These are phyloP conservation scores for Cryptococcus neoformans DNA, from an alignment of 1,284 basidiomycete genomes.

Conservation along the genomic window DNA sequence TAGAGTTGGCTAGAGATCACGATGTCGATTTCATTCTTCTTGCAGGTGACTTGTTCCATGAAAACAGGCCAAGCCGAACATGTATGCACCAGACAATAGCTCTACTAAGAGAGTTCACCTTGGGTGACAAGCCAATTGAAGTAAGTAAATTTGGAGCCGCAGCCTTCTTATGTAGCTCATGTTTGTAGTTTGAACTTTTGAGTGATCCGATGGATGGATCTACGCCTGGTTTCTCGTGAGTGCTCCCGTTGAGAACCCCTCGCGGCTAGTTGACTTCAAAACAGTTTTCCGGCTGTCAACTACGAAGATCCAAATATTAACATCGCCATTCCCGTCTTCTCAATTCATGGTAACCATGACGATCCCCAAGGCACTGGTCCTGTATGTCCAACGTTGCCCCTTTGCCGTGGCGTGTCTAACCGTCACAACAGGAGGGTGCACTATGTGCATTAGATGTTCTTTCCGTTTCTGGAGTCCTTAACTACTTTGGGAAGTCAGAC, in stretches of 20 bases:
- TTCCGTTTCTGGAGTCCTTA: slow-evolving; percentile 88
- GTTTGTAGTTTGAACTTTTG: slow-evolving; percentile 70
- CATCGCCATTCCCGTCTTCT: slow-evolving; percentile 92
- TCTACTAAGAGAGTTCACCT: slow-evolving; percentile 82
- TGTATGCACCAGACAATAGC: slow-evolving; percentile 86
- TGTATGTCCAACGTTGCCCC: slow-evolving; percentile 53
- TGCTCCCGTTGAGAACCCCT: slow-evolving; percentile 12
- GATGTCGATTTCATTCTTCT: slow-evolving; percentile 93
- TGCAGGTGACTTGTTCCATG: slow-evolving; percentile 96
- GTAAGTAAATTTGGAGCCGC: slow-evolving; percentile 18
- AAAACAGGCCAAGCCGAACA: slow-evolving; percentile 90
- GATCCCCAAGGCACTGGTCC: slow-evolving; percentile 95
- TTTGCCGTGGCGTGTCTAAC: not conserved
- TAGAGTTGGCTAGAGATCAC: slow-evolving; percentile 82
- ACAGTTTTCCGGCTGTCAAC: slow-evolving; percentile 91
- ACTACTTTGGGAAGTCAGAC: slow-evolving; percentile 90
- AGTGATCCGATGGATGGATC: slow-evolving; percentile 90
- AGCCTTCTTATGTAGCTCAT: slow-evolving; percentile 5
- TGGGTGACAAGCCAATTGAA: slow-evolving; percentile 77
- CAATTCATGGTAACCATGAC: slow-evolving; percentile 99
- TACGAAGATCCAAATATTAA: slow-evolving; percentile 98
- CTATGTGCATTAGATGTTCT: slow-evolving; percentile 93
- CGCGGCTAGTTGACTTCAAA: not conserved
- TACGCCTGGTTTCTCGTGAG: slow-evolving; percentile 76
- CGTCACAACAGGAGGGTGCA: slow-evolving; percentile 74